Evolutionary conservation across 2,329 filamentous ascomycete species (phyloP).

Genomic region (Penicillium expansum): DNA sequence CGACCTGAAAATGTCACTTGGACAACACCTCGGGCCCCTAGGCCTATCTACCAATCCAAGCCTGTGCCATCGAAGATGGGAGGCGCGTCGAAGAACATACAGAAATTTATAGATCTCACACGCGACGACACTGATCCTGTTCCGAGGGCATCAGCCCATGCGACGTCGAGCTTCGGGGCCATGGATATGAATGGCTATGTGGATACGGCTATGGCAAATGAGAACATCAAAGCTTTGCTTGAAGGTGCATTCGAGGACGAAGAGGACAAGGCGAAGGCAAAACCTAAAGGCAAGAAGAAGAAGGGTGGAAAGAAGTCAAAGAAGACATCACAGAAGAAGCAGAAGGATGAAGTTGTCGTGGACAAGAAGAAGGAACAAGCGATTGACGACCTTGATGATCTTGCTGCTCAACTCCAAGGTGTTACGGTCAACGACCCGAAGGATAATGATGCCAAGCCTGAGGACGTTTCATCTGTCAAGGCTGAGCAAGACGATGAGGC

Average conservation of each 20-base stretch:
- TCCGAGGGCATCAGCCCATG: slow-evolving; percentile 43
- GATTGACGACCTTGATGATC: slow-evolving; percentile 38
- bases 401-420: slow-evolving; percentile 44
- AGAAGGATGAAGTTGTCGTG: not conserved
- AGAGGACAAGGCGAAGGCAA: slow-evolving; percentile 34
- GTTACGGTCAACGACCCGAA: slow-evolving; percentile 40
- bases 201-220: slow-evolving; percentile 50
- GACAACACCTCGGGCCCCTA: slow-evolving; percentile 51
- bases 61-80: slow-evolving; percentile 39
- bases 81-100: slow-evolving; percentile 44
- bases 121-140: slow-evolving; percentile 50
- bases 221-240: slow-evolving; percentile 52
- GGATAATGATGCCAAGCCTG: slow-evolving; percentile 30
- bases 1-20: slow-evolving; percentile 50
- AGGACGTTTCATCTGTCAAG: slow-evolving; percentile 53
- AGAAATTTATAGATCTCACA: slow-evolving; percentile 52
- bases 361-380: slow-evolving; percentile 23
- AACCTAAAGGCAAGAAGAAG: slow-evolving; percentile 41
- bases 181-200: slow-evolving; percentile 54
- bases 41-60: slow-evolving; percentile 54
- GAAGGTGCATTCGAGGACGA: slow-evolving; percentile 53
- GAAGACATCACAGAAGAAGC: slow-evolving; percentile 4
- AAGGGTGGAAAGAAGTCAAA: slow-evolving; percentile 21
- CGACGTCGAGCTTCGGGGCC: slow-evolving; percentile 50
- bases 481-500: slow-evolving; percentile 57